Evolutionary conservation across 177 flowering plant species (phyloP).

Genomic region (Vitis hybrid): DNA sequence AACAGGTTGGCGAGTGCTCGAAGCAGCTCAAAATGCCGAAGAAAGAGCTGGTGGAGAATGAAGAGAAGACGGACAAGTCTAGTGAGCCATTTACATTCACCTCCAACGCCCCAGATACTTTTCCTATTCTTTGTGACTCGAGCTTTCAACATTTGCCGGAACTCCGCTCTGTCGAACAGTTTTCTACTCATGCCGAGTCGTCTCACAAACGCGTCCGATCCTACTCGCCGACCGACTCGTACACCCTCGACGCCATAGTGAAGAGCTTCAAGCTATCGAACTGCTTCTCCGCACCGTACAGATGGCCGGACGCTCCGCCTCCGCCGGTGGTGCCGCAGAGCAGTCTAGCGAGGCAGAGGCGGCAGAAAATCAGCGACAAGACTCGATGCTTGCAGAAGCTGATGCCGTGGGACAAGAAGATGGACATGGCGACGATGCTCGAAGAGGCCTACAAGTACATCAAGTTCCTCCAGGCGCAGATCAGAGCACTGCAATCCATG

Average conservation of each 20-base stretch:
- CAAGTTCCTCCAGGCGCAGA: conserved; percentile 65
- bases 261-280: conserved; percentile 5
- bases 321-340: conserved; percentile 2
- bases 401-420: conserved; percentile 62
- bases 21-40: conserved; percentile 13
- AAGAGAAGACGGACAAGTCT: neutral
- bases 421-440: conserved; percentile 62
- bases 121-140: neutral
- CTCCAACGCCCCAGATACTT: neutral
- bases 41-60: conserved; percentile 5
- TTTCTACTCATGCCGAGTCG: conserved; percentile 6
- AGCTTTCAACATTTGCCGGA: conserved; percentile 20
- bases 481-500: conserved; percentile 56
- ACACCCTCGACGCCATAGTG: conserved; percentile 21
- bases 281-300: neutral
- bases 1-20: neutral
- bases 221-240: conserved; percentile 4
- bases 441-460: conserved; percentile 74
- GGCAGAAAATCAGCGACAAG: conserved; percentile 51
- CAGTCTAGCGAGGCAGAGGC: conserved; percentile 27
- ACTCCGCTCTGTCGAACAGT: conserved; percentile 22
- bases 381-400: conserved; percentile 46
- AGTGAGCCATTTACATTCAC: too few species aligned
- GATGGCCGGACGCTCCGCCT: neutral
- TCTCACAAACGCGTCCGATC: conserved; percentile 19